Conservation (phyloP, 2,329 filamentous ascomycete species). For the Pseudogymnoascus sp. region DNA sequence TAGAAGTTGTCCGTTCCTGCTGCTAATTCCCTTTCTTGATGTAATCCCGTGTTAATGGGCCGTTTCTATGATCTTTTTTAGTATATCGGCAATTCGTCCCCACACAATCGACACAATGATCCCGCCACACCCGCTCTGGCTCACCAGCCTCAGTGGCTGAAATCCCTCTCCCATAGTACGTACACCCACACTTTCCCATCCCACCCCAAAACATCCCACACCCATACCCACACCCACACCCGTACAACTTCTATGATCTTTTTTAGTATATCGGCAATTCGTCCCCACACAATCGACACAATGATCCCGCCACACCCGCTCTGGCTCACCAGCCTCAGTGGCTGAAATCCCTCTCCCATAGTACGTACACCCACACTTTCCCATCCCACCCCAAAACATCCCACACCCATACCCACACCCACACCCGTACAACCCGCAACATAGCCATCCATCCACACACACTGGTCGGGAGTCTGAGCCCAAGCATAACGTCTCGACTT, state of each 20-base stretch:
- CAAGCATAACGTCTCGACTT: not conserved
- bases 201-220: not conserved
- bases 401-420: not conserved
- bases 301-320: not conserved
- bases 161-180: not conserved
- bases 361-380: not conserved
- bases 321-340: not conserved
- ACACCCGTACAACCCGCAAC: not conserved
- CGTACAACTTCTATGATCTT: not conserved
- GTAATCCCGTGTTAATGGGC: not conserved
- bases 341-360: not conserved
- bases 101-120: not conserved
- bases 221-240: not conserved
- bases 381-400: not conserved
- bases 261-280: constrained; percentile 8
- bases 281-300: not conserved
- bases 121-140: not conserved
- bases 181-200: not conserved
- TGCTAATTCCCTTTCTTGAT: not conserved
- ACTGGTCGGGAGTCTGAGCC: not conserved
- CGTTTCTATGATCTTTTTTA: not conserved
- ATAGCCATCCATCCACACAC: not conserved
- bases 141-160: constrained; percentile 8
- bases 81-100: constrained; percentile 7
- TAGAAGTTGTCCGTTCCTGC: constrained; percentile 3